Evolutionary conservation across 2,329 filamentous ascomycete species (phyloP).

Genomic region (Dactylellina haptotyla): DNA sequence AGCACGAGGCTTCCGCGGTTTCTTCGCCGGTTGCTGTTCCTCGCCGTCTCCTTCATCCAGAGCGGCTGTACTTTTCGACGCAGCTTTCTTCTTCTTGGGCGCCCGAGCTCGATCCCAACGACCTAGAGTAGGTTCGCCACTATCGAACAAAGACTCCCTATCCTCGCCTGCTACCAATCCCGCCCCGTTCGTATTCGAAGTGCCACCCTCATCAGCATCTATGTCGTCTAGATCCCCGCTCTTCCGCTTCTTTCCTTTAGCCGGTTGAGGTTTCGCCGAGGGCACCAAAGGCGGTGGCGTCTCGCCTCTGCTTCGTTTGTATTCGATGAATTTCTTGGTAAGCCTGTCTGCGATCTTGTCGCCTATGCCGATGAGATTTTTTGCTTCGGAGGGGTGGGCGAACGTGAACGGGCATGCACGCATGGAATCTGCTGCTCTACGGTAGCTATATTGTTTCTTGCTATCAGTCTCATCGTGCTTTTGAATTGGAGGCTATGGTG

Average conservation of each 20-base stretch:
- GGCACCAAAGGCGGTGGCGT: conserved; percentile 54
- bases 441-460: conserved; percentile 67
- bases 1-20: conserved; percentile 65
- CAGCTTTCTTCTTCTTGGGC: conserved; percentile 31
- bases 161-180: conserved; percentile 1
- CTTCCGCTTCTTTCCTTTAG: conserved; percentile 12
- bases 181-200: background rate
- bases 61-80: background rate
- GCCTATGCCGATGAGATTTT: conserved; percentile 78
- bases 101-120: conserved; percentile 39
- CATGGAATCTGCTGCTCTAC: conserved; percentile 79
- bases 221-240: conserved; percentile 10
- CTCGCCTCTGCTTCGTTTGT: conserved; percentile 52
- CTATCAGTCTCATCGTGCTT: background rate
- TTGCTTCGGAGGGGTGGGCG: conserved; percentile 76
- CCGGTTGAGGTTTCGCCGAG: conserved; percentile 17
- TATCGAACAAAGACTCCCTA: conserved; percentile 32
- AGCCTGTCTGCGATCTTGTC: conserved; percentile 76
- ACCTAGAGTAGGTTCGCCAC: conserved; percentile 34
- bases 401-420: conserved; percentile 77
- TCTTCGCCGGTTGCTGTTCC: conserved; percentile 65
- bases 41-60: conserved; percentile 61
- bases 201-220: background rate
- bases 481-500: background rate
- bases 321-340: conserved; percentile 65